These are phyloP conservation scores for Phytophthora hybrid DNA, from an alignment of 352 stramenopile species.

Conservation along the genomic window DNA sequence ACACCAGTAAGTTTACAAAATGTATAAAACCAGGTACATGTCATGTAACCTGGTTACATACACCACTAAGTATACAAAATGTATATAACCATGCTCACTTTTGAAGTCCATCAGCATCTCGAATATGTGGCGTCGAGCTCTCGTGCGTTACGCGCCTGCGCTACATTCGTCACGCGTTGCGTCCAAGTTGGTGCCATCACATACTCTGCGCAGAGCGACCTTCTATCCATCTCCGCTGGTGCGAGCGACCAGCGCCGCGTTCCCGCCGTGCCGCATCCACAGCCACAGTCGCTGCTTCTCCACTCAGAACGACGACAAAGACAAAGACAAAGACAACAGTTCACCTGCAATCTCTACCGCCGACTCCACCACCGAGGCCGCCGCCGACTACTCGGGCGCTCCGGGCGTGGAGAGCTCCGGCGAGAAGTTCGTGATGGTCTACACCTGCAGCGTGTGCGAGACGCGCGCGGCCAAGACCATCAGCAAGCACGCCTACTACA, in stretches of 20 bases:
- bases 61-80: no score
- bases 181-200: conserved; percentile 8
- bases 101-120: background rate
- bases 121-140: conserved; percentile 41
- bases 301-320: conserved; percentile 23
- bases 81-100: no score
- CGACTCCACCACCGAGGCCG: background rate
- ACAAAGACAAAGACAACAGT: conserved; percentile 6
- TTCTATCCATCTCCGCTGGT: background rate
- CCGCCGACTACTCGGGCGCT: conserved; percentile 37
- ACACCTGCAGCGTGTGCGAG: conserved; percentile 98
- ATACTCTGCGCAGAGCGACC: background rate
- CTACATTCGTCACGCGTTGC: conserved; percentile 11
- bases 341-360: conserved; percentile 3
- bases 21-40: no score
- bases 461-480: conserved; percentile 98
- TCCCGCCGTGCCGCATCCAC: conserved; percentile 10
- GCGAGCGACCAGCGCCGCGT: background rate
- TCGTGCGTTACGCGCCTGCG: conserved; percentile 28
- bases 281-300: conserved; percentile 22
- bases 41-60: no score
- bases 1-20: no score
- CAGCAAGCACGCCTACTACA: conserved; percentile 96
- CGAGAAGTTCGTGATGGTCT: conserved; percentile 98
- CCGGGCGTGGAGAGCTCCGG: conserved; percentile 82